phyloP scores from a whole-genome alignment of 176 grass and related monocot species.

The Carex littledalei region DNA sequence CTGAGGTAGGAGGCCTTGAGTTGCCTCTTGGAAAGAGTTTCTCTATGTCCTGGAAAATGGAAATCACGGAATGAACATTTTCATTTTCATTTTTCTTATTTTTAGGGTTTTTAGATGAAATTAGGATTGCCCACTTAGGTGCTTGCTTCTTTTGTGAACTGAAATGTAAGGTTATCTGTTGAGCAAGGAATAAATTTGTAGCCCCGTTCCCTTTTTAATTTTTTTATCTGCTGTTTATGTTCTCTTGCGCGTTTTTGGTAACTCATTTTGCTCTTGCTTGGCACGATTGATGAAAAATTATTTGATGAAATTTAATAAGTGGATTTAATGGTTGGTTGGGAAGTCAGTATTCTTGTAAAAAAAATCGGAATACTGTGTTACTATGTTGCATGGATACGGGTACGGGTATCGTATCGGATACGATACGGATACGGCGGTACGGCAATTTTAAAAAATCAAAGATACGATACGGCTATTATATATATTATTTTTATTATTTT shows the following conservation, averaged over 20 bases:
- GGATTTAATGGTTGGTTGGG: background rate
- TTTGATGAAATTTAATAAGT: background rate
- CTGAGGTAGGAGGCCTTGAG: conserved; percentile 66
- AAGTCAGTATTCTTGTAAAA: too few relatives aligned
- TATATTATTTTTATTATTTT: too few relatives aligned
- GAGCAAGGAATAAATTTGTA: background rate
- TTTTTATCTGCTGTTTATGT: background rate
- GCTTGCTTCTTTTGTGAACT: background rate
- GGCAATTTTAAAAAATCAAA: too few relatives aligned
- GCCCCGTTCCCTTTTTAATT: background rate
- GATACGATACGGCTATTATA: too few relatives aligned
- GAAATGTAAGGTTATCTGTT: background rate
- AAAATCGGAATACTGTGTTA: too few relatives aligned
- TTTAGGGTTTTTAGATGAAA: background rate
- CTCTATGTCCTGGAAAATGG: conserved; percentile 73
- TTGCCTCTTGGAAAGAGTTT: conserved; percentile 89
- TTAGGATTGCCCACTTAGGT: background rate
- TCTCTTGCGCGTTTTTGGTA: background rate
- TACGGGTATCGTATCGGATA: too few relatives aligned
- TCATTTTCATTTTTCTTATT: background rate
- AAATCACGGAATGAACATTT: conserved; percentile 32
- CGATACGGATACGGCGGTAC: too few relatives aligned
- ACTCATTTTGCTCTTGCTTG: background rate
- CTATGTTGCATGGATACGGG: too few relatives aligned
- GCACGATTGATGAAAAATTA: background rate